Percentiles rank a stretch among this genome's conserved stretches.
Conservation (phyloP, 257 asterid genomes). For the Coffea canephora region DNA sequence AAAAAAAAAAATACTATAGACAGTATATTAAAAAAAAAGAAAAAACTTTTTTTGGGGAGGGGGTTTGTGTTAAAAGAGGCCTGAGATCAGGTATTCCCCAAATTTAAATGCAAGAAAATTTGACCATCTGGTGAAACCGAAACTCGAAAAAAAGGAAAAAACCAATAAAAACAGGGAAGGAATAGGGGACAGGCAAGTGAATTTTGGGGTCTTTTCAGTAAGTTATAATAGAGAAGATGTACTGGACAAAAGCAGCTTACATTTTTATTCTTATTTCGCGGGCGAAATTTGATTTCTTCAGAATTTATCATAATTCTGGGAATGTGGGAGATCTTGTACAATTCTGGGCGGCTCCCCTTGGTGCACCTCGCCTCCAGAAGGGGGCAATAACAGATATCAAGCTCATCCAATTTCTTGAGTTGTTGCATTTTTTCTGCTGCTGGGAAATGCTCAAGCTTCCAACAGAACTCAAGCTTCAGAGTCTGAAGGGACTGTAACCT, state of each 20-base stretch:
- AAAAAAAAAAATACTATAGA: too few species aligned
- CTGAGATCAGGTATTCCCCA: too few species aligned
- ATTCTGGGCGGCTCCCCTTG: slow-evolving; percentile 23
- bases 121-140: too few species aligned
- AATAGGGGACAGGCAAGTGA: too few species aligned
- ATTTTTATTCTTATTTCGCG: too few species aligned
- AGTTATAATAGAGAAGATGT: neutral
- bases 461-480: neutral
- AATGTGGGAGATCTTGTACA: slow-evolving; percentile 25
- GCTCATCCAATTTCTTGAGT: slow-evolving; percentile 16
- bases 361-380: slow-evolving; percentile 14
- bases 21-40: too few species aligned
- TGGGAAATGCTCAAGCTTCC: slow-evolving; percentile 13
- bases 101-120: too few species aligned
- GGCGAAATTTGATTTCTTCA: neutral
- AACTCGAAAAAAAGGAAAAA: too few species aligned
- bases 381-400: slow-evolving; percentile 9
- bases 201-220: neutral
- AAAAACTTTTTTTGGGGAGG: too few species aligned
- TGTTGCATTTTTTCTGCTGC: slow-evolving; percentile 5
- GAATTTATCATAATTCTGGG: slow-evolving; percentile 4
- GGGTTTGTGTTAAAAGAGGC: too few species aligned
- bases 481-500: slow-evolving; percentile 5
- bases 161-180: too few species aligned
- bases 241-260: neutral